phyloP scores from a whole-genome alignment of 768 basidiomycete species.

The Tylopilus subfusipes region DNA sequence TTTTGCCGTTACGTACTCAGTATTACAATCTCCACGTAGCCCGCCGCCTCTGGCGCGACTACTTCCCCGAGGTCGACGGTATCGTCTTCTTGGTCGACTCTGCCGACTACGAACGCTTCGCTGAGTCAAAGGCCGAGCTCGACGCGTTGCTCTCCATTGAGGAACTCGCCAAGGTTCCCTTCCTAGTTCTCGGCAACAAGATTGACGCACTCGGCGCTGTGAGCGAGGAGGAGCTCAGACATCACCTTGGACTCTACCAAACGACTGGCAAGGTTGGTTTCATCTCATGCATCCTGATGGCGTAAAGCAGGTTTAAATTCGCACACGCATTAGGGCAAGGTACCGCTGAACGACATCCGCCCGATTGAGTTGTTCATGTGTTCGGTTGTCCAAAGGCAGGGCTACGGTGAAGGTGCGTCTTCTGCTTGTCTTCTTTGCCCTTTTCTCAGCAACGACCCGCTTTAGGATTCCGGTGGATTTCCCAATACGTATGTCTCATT shows the following conservation, averaged over 20 bases:
- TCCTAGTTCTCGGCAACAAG: conserved; percentile 98
- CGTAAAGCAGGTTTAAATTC: conserved; percentile 3
- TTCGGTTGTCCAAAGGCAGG: conserved; percentile 97
- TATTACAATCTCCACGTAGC: conserved; percentile 41
- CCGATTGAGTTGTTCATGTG: conserved; percentile 99
- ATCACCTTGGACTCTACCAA: conserved; percentile 92
- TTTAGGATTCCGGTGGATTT: conserved; percentile 89
- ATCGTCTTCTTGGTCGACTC: conserved; percentile 98
- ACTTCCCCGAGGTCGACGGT: conserved; percentile 99
- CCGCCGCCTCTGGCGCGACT: conserved; percentile 98
- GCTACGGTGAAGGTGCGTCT: conserved; percentile 86
- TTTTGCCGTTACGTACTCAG: neutral
- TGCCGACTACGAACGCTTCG: conserved; percentile 94
- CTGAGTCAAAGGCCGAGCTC: conserved; percentile 95
- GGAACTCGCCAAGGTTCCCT: conserved; percentile 92
- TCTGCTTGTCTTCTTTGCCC: neutral
- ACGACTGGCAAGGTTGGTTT: conserved; percentile 93
- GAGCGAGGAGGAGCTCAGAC: conserved; percentile 94
- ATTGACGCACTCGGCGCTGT: conserved; percentile 98
- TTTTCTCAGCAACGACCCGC: conserved; percentile 2
- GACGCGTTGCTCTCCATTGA: conserved; percentile 95
- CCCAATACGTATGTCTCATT: conserved; percentile 78
- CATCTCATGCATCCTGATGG: neutral
- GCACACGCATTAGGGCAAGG: conserved; percentile 70
- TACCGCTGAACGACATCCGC: conserved; percentile 92